Evolutionary conservation across 2,329 filamentous ascomycete species (phyloP), one percentile per base, ranked within the genome.

Genomic region (Penicillium italicum): DNA sequence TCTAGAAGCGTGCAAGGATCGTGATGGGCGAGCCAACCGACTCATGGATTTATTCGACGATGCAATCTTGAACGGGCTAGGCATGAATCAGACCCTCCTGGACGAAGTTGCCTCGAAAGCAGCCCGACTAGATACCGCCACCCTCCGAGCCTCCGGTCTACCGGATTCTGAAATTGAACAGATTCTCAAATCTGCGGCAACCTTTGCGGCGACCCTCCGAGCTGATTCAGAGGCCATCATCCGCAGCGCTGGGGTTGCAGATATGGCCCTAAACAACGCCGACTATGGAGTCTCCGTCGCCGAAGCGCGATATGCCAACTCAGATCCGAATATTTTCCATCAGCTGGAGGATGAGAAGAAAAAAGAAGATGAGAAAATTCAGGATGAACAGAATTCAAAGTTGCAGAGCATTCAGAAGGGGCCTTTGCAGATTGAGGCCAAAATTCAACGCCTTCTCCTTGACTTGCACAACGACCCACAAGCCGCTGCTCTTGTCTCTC

Each of bases 261-360:
- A 83, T 58, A 73, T 77, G 46, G 66, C 73, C 6, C 73, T 82
- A 53, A 83, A 82, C 56, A 73, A 79, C 24, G 76, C 79, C 1
- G 79, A 82, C 55, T 79, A 81, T 50, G 76, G 78, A 43, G 76
- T 82, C 20, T 79, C 80, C n/a, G 78, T 83, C 47, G 79, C 80
- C 34, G 77, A 80, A 62, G 81, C 80, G 3, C 75, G 71, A 49
- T 75, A 76, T 34, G 72, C 79, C 18, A 74, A 76, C 45, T 73
- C 76, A 0, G 73, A 76, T 20, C 55, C 70, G 4, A 72, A 74
- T 3, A 71, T 76, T 11, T 77, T 79, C 59, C 64, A 66, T 28
- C 74, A 70, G 24, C 70, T 80, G 4, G 71, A 74, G 26, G 69
- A 68, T 37, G 78, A 80, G 61, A 80, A 80, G 66, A 70, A 71